phyloP scores from a whole-genome alignment of 192 early-diverging fungal species.

The Tieghemiomyces parasiticus region DNA sequence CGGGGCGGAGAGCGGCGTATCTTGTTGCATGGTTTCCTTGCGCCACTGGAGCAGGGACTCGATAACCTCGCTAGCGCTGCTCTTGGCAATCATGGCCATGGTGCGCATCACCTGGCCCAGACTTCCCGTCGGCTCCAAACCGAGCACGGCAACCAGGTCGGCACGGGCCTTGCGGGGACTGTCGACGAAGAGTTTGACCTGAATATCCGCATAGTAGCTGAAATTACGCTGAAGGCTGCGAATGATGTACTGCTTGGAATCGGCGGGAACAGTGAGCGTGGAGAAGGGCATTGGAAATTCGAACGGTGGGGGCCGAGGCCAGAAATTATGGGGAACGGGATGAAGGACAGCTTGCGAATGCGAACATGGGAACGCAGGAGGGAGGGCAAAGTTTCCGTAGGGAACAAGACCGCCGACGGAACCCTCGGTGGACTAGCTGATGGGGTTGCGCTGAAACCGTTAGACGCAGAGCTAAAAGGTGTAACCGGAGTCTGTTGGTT shows the following conservation, averaged over 20 bases:
- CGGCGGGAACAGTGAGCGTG: conserved; percentile 5
- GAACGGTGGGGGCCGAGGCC: background rate
- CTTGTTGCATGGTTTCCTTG: conserved; percentile 35
- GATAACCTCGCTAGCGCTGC: conserved; percentile 17
- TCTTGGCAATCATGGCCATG: conserved; percentile 3
- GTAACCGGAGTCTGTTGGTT: too few relatives aligned
- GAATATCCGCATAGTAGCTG: background rate
- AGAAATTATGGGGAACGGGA: too few relatives aligned
- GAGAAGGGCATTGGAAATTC: conserved; percentile 4
- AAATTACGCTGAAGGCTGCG: background rate
- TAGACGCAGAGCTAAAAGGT: too few relatives aligned
- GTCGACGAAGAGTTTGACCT: background rate
- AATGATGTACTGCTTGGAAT: conserved; percentile 8
- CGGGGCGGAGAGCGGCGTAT: too few relatives aligned
- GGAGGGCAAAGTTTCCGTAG: too few relatives aligned
- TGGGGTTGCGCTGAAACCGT: too few relatives aligned
- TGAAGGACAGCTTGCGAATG: too few relatives aligned
- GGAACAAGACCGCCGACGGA: too few relatives aligned
- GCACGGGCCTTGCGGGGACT: background rate
- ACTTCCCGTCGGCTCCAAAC: background rate
- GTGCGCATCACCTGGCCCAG: conserved; percentile 1
- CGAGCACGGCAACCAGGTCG: background rate
- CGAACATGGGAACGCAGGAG: too few relatives aligned
- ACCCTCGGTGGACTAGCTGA: too few relatives aligned
- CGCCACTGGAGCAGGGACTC: conserved; percentile 52